Evolutionary conservation across 352 stramenopile genomes (phyloP).

Genomic region (Phytophthora constricta): DNA sequence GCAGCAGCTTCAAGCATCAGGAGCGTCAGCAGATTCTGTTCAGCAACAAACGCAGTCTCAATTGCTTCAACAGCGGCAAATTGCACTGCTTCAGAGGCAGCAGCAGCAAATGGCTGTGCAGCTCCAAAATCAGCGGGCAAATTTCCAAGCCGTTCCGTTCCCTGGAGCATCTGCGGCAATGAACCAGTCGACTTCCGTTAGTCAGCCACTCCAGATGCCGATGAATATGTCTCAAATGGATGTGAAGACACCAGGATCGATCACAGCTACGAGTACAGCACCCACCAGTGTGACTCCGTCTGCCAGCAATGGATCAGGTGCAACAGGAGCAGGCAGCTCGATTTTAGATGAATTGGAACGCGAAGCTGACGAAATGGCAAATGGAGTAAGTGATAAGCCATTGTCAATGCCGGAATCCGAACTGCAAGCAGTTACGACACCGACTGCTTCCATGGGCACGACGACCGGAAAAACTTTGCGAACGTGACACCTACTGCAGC

Average conservation of each 20-base stretch:
- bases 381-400: conserved; percentile 79
- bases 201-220: conserved; percentile 68
- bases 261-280: conserved; percentile 27
- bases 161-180: conserved; percentile 41
- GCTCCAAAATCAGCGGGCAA: conserved; percentile 70
- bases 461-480: conserved; percentile 32
- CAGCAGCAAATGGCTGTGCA: conserved; percentile 81
- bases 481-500: conserved; percentile 27
- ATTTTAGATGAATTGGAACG: conserved; percentile 88
- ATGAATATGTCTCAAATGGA: conserved; percentile 52
- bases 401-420: conserved; percentile 86
- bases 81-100: conserved; percentile 65
- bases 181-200: conserved; percentile 38
- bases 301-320: conserved; percentile 26
- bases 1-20: conserved; percentile 47
- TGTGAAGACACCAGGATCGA: conserved; percentile 27
- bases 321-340: conserved; percentile 53
- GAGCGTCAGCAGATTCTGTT: conserved; percentile 43
- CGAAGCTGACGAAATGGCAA: conserved; percentile 89
- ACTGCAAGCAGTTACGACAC: conserved; percentile 55
- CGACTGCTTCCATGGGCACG: conserved; percentile 37
- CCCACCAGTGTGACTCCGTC: conserved; percentile 19
- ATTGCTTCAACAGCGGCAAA: conserved; percentile 62
- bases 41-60: conserved; percentile 60
- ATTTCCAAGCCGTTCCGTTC: conserved; percentile 73